These are phyloP conservation scores for Amauroascus niger DNA, from an alignment of 2,329 filamentous ascomycete species.

Conservation along the genomic window DNA sequence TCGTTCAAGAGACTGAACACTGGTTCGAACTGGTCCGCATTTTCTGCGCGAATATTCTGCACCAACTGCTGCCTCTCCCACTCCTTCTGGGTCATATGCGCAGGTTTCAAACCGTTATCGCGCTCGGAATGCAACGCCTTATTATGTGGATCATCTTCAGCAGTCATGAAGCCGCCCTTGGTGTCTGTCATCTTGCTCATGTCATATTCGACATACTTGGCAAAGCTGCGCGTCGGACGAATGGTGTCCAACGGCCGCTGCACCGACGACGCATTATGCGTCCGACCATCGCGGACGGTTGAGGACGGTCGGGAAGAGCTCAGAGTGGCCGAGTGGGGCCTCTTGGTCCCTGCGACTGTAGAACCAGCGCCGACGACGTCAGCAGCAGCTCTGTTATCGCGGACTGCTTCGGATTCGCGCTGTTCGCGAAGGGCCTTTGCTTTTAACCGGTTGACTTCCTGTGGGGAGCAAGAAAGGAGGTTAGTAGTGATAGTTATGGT, in stretches of 20 bases:
- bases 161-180: conserved; percentile 87
- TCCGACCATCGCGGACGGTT: conserved; percentile 60
- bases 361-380: conserved; percentile 29
- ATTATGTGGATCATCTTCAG: conserved; percentile 84
- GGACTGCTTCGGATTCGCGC: conserved; percentile 51
- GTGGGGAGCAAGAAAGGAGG: neutral
- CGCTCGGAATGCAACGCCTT: conserved; percentile 55
- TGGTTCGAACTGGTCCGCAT: conserved; percentile 78
- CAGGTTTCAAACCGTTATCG: conserved; percentile 57
- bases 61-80: conserved; percentile 81
- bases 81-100: conserved; percentile 79
- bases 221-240: conserved; percentile 74
- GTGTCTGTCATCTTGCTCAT: conserved; percentile 97
- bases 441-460: conserved; percentile 81
- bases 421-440: conserved; percentile 78
- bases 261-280: conserved; percentile 22
- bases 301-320: conserved; percentile 40
- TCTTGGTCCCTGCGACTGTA: conserved; percentile 59
- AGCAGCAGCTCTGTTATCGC: neutral
- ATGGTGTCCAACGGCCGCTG: conserved; percentile 44
- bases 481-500: conserved; percentile 10
- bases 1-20: conserved; percentile 66
- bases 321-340: conserved; percentile 53
- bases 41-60: conserved; percentile 59
- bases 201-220: conserved; percentile 94